phyloP scores from a whole-genome alignment of 2,329 filamentous ascomycete species.

The Phyllosticta citriasiana region DNA sequence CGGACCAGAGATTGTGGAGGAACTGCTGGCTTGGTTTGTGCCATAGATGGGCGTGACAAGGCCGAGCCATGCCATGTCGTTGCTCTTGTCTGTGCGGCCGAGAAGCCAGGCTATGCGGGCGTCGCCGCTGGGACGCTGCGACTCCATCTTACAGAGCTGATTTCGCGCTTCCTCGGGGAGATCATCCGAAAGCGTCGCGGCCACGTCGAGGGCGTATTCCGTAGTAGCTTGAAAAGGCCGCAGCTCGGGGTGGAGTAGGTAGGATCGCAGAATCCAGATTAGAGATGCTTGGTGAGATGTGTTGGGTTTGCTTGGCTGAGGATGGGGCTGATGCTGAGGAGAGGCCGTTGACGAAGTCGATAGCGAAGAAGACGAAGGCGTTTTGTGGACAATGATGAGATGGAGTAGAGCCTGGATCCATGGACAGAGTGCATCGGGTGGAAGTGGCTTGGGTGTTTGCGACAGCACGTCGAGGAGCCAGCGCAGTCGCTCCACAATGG shows the following conservation, averaged over 20 bases:
- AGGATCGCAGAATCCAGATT: conserved; percentile 25
- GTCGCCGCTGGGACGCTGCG: conserved; percentile 19
- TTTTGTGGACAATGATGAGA: conserved; percentile 29
- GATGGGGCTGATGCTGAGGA: neutral
- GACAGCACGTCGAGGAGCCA: conserved; percentile 20
- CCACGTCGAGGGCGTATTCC: conserved; percentile 36
- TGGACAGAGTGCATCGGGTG: neutral
- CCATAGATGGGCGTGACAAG: conserved; percentile 21
- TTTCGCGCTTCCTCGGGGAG: conserved; percentile 30
- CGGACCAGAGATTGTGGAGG: conserved; percentile 10
- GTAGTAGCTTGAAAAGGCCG: conserved; percentile 23
- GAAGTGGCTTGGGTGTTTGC: neutral
- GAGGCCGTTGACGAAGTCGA: neutral
- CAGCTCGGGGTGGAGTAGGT: conserved; percentile 30
- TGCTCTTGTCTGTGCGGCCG: conserved; percentile 17
- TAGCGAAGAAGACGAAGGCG: conserved; percentile 7
- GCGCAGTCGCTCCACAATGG: conserved; percentile 24
- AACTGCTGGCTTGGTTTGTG: conserved; percentile 14
- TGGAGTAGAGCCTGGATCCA: conserved; percentile 28
- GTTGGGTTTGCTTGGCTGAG: conserved; percentile 16
- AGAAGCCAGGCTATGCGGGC: conserved; percentile 32
- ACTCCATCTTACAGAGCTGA: conserved; percentile 22
- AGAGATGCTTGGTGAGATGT: conserved; percentile 21
- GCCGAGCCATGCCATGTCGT: conserved; percentile 32
- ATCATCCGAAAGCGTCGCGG: conserved; percentile 31